Percentiles rank a stretch among this genome's conserved stretches.
phyloP scores from a whole-genome alignment of 1,284 basidiomycete genomes.

The Meira nashicola region DNA sequence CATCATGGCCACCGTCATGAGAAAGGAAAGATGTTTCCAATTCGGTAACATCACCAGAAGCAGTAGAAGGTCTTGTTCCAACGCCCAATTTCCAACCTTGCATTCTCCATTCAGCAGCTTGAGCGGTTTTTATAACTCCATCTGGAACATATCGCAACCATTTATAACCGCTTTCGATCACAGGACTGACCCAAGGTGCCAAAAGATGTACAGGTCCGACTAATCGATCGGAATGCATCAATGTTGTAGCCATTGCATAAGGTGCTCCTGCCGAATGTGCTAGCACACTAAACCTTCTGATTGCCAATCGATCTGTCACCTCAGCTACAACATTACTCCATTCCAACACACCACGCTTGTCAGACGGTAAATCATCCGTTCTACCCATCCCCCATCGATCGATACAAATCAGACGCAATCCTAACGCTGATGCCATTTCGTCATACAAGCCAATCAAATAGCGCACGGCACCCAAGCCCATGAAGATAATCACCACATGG shows the following conservation, averaged over 20 bases:
- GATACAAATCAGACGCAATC: conserved; percentile 83
- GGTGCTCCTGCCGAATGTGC: conserved; percentile 96
- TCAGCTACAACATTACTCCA: conserved; percentile 88
- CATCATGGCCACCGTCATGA: too few species aligned
- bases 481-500: conserved; percentile 79
- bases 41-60: not conserved
- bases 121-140: conserved; percentile 84
- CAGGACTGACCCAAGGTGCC: conserved; percentile 91
- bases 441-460: conserved; percentile 92
- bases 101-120: conserved; percentile 93
- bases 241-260: conserved; percentile 82
- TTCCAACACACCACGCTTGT: conserved; percentile 71
- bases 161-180: conserved; percentile 78
- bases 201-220: conserved; percentile 79
- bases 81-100: conserved; percentile 87
- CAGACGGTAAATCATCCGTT: conserved; percentile 66
- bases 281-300: conserved; percentile 78
- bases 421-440: conserved; percentile 83
- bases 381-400: conserved; percentile 94
- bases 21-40: not conserved
- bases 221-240: conserved; percentile 66
- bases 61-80: not conserved
- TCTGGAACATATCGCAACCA: conserved; percentile 96
- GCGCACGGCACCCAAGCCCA: conserved; percentile 87
- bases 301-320: conserved; percentile 73